Evolutionary conservation across 2,329 filamentous ascomycete species (phyloP).

Genomic region (Lasiodiplodia citricola): DNA sequence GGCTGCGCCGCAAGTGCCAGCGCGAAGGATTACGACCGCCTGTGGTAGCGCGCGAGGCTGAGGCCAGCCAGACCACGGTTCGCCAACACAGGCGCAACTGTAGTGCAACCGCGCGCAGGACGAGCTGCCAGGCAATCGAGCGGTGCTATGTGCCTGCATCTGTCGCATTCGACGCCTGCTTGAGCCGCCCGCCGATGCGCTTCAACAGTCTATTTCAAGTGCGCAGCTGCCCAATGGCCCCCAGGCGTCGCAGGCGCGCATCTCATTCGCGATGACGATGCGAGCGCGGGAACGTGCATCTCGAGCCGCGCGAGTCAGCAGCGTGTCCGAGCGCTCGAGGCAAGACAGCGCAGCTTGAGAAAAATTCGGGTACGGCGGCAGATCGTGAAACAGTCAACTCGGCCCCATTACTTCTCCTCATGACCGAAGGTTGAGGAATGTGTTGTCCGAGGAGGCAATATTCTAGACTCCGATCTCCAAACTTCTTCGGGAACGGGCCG

Average conservation of each 20-base stretch:
- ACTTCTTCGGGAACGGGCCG: slow-evolving; percentile 17
- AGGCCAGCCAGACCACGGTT: slow-evolving; percentile 14
- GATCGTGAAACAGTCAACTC: slow-evolving; percentile 12
- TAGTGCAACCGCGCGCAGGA: not conserved
- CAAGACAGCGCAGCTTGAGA: slow-evolving; percentile 5
- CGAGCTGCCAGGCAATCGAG: not conserved
- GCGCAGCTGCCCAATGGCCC: not conserved
- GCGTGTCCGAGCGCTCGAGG: not conserved
- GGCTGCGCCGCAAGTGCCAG: slow-evolving; percentile 5
- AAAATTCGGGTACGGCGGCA: slow-evolving; percentile 5
- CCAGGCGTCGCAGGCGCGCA: not conserved
- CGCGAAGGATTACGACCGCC: slow-evolving; percentile 12
- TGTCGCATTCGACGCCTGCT: not conserved
- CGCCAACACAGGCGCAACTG: not conserved
- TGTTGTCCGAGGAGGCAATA: not conserved
- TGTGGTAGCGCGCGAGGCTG: slow-evolving; percentile 18
- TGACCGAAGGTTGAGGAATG: not conserved
- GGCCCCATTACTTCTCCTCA: not conserved
- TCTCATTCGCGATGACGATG: not conserved
- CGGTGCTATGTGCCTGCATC: not conserved
- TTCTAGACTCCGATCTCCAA: slow-evolving; percentile 11
- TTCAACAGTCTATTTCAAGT: not conserved
- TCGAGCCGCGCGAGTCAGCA: slow-evolving; percentile 10
- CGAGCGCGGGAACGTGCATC: slow-evolving; percentile 12
- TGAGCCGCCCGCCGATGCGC: not conserved